Percentiles rank a stretch among this genome's conserved stretches.
Evolutionary conservation across 2,329 filamentous ascomycete genomes (phyloP).

Genomic region (Aspergillus floridensis): DNA sequence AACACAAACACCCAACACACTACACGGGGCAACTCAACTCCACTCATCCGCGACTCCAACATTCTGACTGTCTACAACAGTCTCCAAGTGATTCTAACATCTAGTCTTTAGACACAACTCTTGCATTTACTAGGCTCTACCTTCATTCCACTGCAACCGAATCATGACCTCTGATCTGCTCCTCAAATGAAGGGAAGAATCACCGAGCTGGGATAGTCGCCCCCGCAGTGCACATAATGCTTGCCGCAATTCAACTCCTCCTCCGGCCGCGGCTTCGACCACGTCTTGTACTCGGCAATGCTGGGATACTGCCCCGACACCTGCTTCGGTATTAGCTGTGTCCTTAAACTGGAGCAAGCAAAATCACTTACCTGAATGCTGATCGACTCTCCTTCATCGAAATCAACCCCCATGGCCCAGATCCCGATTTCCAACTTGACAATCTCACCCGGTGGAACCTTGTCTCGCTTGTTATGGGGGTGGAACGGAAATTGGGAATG

Average conservation of each 20-base stretch:
- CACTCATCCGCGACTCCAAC: too few species aligned
- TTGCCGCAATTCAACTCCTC: neutral
- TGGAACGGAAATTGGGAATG: constrained; percentile 8
- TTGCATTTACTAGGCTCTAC: too few species aligned
- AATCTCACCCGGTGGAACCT: neutral
- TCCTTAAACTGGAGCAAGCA: neutral
- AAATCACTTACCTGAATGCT: neutral
- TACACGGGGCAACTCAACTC: too few species aligned
- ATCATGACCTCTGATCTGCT: neutral
- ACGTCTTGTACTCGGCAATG: constrained; percentile 4
- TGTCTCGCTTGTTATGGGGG: neutral
- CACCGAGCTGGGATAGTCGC: neutral
- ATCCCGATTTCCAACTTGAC: constrained; percentile 4
- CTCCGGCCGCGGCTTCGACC: neutral
- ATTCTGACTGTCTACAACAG: too few species aligned
- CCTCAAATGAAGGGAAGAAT: neutral
- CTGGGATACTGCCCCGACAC: constrained; percentile 6
- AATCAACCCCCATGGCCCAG: constrained; percentile 9
- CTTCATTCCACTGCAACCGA: too few species aligned
- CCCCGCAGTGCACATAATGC: constrained; percentile 2
- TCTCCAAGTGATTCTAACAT: too few species aligned
- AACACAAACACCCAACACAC: too few species aligned
- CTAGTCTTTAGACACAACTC: too few species aligned
- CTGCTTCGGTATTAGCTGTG: neutral
- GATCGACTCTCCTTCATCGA: constrained; percentile 4